A percentile compares a stretch with the other conserved stretches of the same genome.
Conservation (phyloP, 2,329 filamentous ascomycete genomes). For the Aspergillus hortae region DNA sequence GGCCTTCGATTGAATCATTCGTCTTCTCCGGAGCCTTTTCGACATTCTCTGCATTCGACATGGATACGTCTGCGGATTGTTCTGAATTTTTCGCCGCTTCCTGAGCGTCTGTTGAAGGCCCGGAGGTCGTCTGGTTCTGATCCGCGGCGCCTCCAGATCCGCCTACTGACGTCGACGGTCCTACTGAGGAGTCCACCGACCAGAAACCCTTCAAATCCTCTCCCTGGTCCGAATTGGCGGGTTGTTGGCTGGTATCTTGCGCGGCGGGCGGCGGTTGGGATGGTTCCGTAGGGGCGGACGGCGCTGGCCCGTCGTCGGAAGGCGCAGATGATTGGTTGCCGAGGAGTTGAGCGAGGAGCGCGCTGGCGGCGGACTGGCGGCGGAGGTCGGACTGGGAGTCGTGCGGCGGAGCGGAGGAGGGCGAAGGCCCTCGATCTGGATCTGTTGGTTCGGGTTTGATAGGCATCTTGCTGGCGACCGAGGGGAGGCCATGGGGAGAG, state of each 20-base stretch:
- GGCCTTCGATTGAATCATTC: conserved; percentile 24
- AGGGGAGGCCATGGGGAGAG: conserved; percentile 27
- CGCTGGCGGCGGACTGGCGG: conserved; percentile 40
- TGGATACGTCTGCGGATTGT: conserved; percentile 8
- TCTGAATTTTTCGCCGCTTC: conserved; percentile 11
- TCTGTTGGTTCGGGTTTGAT: conserved; percentile 32
- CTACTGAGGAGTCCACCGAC: conserved; percentile 7
- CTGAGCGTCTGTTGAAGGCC: conserved; percentile 5
- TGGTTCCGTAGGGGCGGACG: conserved; percentile 7
- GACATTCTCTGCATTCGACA: conserved; percentile 10
- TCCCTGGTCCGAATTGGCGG: conserved; percentile 4
- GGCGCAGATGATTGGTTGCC: conserved; percentile 30
- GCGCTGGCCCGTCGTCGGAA: conserved; percentile 13
- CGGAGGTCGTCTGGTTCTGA: conserved; percentile 6
- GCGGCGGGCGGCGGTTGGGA: conserved; percentile 4
- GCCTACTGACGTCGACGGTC: conserved; percentile 4
- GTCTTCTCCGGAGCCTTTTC: conserved; percentile 7
- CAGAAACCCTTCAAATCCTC: conserved; percentile 9
- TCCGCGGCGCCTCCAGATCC: conserved; percentile 10
- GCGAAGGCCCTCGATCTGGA: conserved; percentile 6
- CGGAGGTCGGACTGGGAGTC: conserved; percentile 29
- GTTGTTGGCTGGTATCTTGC: conserved; percentile 4
- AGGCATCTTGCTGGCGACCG: conserved; percentile 23
- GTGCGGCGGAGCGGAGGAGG: conserved; percentile 18
- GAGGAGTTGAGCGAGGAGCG: conserved; percentile 40